These are phyloP conservation scores for Pichia manshurica DNA, from an alignment of 805 yeast genomes.

Conservation along the genomic window DNA sequence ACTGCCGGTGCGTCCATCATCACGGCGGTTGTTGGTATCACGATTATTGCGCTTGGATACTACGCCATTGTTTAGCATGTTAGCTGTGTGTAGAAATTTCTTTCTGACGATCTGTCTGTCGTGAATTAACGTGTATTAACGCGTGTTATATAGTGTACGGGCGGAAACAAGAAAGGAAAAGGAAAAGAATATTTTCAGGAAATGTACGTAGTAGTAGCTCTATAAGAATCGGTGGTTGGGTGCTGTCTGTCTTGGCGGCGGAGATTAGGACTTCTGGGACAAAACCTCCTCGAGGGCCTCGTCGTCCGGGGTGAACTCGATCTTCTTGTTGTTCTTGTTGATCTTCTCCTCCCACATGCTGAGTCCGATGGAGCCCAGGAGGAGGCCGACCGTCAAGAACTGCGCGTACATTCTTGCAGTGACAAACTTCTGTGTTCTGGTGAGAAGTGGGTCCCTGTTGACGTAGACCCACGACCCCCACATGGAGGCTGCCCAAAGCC, in stretches of 20 bases:
- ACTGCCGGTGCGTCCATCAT: conserved; percentile 67
- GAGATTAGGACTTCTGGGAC: conserved; percentile 8
- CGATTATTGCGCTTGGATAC: conserved; percentile 25
- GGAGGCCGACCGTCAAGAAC: conserved; percentile 64
- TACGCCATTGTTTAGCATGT: conserved; percentile 13
- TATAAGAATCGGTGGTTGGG: too few relatives aligned
- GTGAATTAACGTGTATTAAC: too few relatives aligned
- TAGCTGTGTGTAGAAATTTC: too few relatives aligned
- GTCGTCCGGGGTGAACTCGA: conserved; percentile 8
- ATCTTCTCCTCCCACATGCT: conserved; percentile 57
- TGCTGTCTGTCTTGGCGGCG: neutral
- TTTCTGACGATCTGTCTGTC: too few relatives aligned
- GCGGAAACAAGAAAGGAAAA: neutral
- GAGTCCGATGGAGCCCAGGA: conserved; percentile 63
- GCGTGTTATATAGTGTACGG: neutral
- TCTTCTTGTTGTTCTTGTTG: conserved; percentile 7
- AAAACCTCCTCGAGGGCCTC: conserved; percentile 16
- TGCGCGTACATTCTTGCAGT: conserved; percentile 92
- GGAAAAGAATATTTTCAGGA: too few relatives aligned
- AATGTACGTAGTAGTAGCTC: too few relatives aligned
- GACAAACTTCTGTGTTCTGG: conserved; percentile 72
- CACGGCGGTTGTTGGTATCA: conserved; percentile 47
- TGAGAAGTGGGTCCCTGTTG: conserved; percentile 68
- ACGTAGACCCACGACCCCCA: conserved; percentile 74
- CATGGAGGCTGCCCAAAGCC: conserved; percentile 75